Conservation (phyloP, 2,329 filamentous ascomycete genomes). For the Colletotrichum scovillei region DNA sequence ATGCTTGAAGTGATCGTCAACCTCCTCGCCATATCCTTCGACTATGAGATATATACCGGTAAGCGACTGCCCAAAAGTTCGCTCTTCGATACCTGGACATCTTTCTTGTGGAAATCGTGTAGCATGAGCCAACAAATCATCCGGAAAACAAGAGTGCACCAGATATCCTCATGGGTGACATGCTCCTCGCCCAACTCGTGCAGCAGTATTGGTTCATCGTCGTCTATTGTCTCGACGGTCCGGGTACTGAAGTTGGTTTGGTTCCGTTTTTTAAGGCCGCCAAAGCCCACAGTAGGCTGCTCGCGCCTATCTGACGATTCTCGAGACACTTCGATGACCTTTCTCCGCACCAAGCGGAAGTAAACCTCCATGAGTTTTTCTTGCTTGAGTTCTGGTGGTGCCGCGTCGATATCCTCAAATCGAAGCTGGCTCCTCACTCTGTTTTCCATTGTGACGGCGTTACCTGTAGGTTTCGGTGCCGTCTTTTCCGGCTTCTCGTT, state of each 20-base stretch:
- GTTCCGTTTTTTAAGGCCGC: not conserved
- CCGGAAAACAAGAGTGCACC: constrained; percentile 65
- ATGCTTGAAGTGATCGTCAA: not conserved
- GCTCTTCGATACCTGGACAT: constrained; percentile 63
- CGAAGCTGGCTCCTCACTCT: constrained; percentile 29
- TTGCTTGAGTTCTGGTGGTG: constrained; percentile 61
- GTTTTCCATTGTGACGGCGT: constrained; percentile 18
- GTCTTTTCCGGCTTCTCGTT: constrained; percentile 45
- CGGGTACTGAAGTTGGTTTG: constrained; percentile 4
- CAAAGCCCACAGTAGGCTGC: not conserved
- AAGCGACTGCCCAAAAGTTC: constrained; percentile 65
- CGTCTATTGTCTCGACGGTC: constrained; percentile 16
- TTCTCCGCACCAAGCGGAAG: constrained; percentile 55
- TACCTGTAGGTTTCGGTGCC: not conserved
- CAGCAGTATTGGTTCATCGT: not conserved
- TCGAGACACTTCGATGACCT: constrained; percentile 51
- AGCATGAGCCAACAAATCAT: constrained; percentile 70
- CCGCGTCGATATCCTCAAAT: constrained; percentile 60
- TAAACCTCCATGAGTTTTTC: constrained; percentile 64
- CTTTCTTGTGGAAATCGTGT: constrained; percentile 67
- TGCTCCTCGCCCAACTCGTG: not conserved
- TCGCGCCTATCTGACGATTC: constrained; percentile 42
- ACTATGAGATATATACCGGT: constrained; percentile 62
- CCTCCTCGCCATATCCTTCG: not conserved
- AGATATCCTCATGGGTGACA: constrained; percentile 55